Evolutionary conservation across 345 rosid species (phyloP).

Genomic region (Ricinus communis): DNA sequence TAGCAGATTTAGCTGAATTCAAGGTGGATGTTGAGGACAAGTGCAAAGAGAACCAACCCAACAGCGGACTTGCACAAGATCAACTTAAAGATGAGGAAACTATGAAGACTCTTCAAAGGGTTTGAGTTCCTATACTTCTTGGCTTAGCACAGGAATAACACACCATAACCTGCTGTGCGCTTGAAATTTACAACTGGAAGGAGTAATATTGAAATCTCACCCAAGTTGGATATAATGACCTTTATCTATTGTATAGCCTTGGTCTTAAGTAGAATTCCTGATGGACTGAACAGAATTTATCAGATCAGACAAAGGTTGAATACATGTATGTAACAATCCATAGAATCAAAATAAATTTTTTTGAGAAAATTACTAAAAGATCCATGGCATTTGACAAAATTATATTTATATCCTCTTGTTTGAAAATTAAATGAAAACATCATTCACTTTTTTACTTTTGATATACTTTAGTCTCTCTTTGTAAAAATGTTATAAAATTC

Average conservation of each 20-base stretch:
- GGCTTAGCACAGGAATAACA: background rate
- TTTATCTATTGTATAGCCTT: background rate
- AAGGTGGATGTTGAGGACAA: constrained; percentile 15
- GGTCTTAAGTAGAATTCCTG: background rate
- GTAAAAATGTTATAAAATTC: too few relatives aligned
- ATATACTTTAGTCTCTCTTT: too few relatives aligned
- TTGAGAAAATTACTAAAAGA: too few relatives aligned
- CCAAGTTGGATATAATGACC: too few relatives aligned
- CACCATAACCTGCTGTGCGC: background rate
- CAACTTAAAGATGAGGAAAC: constrained; percentile 10
- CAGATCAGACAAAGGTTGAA: too few relatives aligned
- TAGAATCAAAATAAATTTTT: too few relatives aligned
- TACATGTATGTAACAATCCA: too few relatives aligned
- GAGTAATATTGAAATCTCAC: too few relatives aligned
- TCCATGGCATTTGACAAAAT: too few relatives aligned
- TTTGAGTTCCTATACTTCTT: constrained; percentile 8
- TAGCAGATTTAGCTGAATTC: constrained; percentile 34
- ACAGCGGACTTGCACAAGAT: background rate
- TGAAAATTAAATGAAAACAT: too few relatives aligned
- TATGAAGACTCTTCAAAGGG: constrained; percentile 19
- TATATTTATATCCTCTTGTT: too few relatives aligned
- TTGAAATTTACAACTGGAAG: background rate
- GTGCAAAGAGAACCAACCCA: constrained; percentile 25
- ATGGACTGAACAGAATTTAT: background rate
- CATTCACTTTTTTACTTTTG: too few relatives aligned